Evolutionary conservation across 2,329 filamentous ascomycete species (phyloP).

Genomic region (Pseudogymnoascus sp.): DNA sequence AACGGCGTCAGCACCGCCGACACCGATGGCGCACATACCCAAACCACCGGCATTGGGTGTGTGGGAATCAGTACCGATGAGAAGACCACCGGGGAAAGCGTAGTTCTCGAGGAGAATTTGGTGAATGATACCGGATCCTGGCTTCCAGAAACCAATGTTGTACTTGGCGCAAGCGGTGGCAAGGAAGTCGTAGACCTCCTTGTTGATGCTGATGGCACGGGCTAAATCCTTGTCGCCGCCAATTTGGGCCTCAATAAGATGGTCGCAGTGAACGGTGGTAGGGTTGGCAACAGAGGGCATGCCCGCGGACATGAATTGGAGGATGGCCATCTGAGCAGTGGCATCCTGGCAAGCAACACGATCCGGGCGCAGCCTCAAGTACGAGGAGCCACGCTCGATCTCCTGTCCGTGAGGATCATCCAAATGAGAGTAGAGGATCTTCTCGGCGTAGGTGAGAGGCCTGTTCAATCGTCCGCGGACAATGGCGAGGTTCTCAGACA

Average conservation of each 20-base stretch:
- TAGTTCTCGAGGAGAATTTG: slow-evolving; percentile 99
- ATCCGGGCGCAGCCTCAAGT: slow-evolving; percentile 94
- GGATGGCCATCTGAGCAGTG: slow-evolving; percentile 98
- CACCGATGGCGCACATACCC: slow-evolving; percentile 90
- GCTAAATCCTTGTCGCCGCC: slow-evolving; percentile 91
- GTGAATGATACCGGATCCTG: slow-evolving; percentile 98
- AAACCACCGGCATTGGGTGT: slow-evolving; percentile 96
- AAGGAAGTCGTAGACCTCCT: slow-evolving; percentile 98
- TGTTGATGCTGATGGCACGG: slow-evolving; percentile 88
- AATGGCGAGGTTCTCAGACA: slow-evolving; percentile 92
- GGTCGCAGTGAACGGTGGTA: slow-evolving; percentile 95
- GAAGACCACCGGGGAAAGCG: slow-evolving; percentile 94
- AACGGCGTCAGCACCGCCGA: slow-evolving; percentile 95
- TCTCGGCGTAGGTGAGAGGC: slow-evolving; percentile 92
- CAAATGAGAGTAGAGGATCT: slow-evolving; percentile 97
- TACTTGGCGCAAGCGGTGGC: slow-evolving; percentile 93
- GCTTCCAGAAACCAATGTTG: slow-evolving; percentile 99
- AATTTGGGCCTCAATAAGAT: slow-evolving; percentile 96
- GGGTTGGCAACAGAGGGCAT: slow-evolving; percentile 94
- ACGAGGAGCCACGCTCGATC: slow-evolving; percentile 90
- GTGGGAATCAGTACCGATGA: slow-evolving; percentile 97
- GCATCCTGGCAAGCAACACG: slow-evolving; percentile 99
- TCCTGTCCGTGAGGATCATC: slow-evolving; percentile 95
- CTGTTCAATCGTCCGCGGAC: slow-evolving; percentile 86
- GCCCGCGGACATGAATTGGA: slow-evolving; percentile 99